Base-by-base conservation (phyloP, 768 basidiomycete species). In the Trametes cubensis region DNA sequence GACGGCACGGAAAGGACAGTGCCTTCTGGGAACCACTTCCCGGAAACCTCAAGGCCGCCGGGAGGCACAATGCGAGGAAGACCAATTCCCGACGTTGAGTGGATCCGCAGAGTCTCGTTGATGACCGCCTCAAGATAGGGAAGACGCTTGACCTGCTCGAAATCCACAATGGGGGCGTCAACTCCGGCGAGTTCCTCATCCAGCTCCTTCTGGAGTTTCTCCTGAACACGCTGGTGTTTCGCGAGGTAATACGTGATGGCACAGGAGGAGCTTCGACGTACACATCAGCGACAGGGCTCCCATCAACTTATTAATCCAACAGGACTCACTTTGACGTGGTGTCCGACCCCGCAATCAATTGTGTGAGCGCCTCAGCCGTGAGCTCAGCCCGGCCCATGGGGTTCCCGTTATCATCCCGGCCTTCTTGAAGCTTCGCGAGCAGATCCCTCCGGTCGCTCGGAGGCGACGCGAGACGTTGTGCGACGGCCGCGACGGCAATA, bases 211-310 rank as follows among this genome's bases (percentile, higher is more conserved):
- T 92, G 91, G 5, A 97, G 82, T 66, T 87, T 90, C 41, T 72
- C 76, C 68, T 94, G 89, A 3, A 80, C 84, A 2, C 69, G 68
- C 3, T 83, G 91, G 72, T 89, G 83, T 25, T 77, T 75, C 5
- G 92, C 90, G 61, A 97, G 83, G 71, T 93, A 83, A 77, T 92
- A 94, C 23, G 91, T 81, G 70, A 95, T 94, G 13, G 93, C 94
- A 67, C 92, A 94, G 5, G 91, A 91, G 18, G 93, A 94, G 77
- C 92, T 94, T 61, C 18, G 44, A 20, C 44, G 18, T 18, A 14
- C 5, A 5, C 23, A 26, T 50, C 41, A 60, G 50, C 23, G 15
- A 30, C 25, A n/a, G 13, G 21, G 18, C 20, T 18, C 13, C 13
- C 4, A 26, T 8, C 8, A 17, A 34, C 38, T 18, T 20, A 54